A percentile compares a stretch with the other conserved stretches of the same genome.
These are phyloP conservation scores for Yamadazyma oceani DNA, from an alignment of 1,139 yeast species.

Conservation along the genomic window DNA sequence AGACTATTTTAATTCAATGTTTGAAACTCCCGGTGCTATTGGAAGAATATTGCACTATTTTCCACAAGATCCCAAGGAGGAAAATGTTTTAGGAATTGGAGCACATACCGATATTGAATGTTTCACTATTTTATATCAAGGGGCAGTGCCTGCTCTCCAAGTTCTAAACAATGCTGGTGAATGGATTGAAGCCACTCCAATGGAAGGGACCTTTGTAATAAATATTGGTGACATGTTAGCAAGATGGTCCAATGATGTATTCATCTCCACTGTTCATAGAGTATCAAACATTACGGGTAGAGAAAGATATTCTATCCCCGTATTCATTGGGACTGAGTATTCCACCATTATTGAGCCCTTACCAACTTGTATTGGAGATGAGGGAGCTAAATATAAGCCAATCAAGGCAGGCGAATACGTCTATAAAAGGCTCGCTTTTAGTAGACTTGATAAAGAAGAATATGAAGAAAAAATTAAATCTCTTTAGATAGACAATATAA, in stretches of 20 bases:
- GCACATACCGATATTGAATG: constrained; percentile 19
- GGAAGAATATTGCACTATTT: constrained; percentile 18
- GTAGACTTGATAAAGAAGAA: constrained; percentile 15
- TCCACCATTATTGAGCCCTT: constrained; percentile 17
- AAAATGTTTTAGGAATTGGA: constrained; percentile 16
- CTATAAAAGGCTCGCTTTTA: constrained; percentile 15
- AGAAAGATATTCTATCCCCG: constrained; percentile 17
- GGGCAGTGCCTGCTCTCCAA: constrained; percentile 16
- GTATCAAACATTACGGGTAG: constrained; percentile 15
- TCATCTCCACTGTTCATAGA: constrained; percentile 17
- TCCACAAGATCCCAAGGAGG: constrained; percentile 13
- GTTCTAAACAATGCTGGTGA: constrained; percentile 15
- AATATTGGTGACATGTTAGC: constrained; percentile 19
- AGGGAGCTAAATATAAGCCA: constrained; percentile 16
- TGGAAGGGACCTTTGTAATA: constrained; percentile 15
- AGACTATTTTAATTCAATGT: constrained; percentile 13
- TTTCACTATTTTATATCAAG: constrained; percentile 17
- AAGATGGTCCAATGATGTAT: constrained; percentile 18
- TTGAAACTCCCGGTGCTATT: constrained; percentile 17
- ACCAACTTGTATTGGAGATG: constrained; percentile 14
- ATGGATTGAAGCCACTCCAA: constrained; percentile 17
- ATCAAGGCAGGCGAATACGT: constrained; percentile 18
- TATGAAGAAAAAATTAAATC: constrained; percentile 9
- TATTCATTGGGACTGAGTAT: constrained; percentile 16
- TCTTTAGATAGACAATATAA: constrained; percentile 1